Base-by-base conservation (phyloP, 1,284 basidiomycete genomes). In the Ceratobasidium sp. region DNA sequence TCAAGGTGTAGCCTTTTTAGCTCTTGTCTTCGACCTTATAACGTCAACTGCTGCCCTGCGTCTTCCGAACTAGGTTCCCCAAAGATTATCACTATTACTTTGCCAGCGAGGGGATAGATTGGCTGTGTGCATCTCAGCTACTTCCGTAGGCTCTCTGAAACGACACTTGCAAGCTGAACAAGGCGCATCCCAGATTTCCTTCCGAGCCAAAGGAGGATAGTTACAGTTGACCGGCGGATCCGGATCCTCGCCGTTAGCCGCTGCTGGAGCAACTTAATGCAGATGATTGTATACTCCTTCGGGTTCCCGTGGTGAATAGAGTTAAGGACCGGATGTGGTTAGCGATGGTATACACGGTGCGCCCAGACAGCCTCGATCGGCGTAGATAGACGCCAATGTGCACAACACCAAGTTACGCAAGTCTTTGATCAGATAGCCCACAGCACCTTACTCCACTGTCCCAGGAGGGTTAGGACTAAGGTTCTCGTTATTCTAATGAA, bases 331-430 rank as follows among this genome's bases (percentile, higher is more conserved):
- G 73, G 73, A 42, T 75, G 73, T 17, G 65, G 26, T 53, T 53
- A 54, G 15, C 73, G 73, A 26, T 75, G 73, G 60, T 75, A 61
- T 1, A 75, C 73, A 33, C 73, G 60, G 33, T 75, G 73, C 0
- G 73, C 61, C 73, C 73, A 75, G 60, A 75, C 73, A 10, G 73
- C 73, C 45, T 75, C 73, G 60, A 75, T 65, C 42, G 73, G 73
- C 4, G 73, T 7, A 75, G 73, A 56, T 75, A 75, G 37, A 75
- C 73, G 51, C 73, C 73, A 17, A 75, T 75, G 28, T 75, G 73
- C 26, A 75, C 26, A 7, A 35, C 49, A 31, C 61, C 49, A 37
- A 75, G 61, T 35, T 33, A 54, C 6, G 61, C 49, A 8, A 75
- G 51, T 42, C 28, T 28, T 75, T 61, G 56, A 75, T 64, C 54